A percentile compares a stretch with the other conserved stretches of the same genome.
phyloP scores from a whole-genome alignment of 2,329 filamentous ascomycete genomes.

The Claviceps sp. region DNA sequence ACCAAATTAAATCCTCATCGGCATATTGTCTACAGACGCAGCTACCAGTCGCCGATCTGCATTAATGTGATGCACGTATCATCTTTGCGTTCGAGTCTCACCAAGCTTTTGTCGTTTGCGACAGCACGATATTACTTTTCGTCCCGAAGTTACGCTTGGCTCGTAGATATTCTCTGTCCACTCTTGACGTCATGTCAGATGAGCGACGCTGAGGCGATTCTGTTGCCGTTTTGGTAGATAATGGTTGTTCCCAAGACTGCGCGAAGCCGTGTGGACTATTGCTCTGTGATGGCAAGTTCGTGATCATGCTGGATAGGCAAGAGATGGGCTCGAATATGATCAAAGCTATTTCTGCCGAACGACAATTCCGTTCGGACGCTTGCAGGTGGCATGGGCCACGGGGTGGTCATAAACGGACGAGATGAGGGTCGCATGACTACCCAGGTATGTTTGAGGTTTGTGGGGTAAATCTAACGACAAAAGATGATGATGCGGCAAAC shows the following conservation, averaged over 20 bases:
- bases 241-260: not conserved
- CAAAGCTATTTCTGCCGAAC: not conserved
- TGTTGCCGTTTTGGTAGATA: not conserved
- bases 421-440: not conserved
- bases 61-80: not conserved
- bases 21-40: not conserved
- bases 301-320: not conserved
- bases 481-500: not conserved
- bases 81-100: not conserved
- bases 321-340: not conserved
- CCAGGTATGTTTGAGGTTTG: not conserved
- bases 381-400: not conserved
- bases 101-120: constrained; percentile 6
- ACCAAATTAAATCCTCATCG: not conserved
- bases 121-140: too few relatives aligned
- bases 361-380: not conserved
- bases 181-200: not conserved
- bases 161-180: not conserved
- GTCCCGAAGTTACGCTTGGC: not conserved
- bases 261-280: not conserved
- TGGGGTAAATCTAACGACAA: not conserved
- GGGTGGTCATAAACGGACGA: not conserved
- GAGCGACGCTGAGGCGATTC: not conserved
- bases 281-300: not conserved
- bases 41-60: not conserved